A percentile compares a stretch with the other conserved stretches of the same genome.
These are phyloP conservation scores for Ajuga chamaepitys DNA, from an alignment of 257 asterid genomes.

Conservation along the genomic window DNA sequence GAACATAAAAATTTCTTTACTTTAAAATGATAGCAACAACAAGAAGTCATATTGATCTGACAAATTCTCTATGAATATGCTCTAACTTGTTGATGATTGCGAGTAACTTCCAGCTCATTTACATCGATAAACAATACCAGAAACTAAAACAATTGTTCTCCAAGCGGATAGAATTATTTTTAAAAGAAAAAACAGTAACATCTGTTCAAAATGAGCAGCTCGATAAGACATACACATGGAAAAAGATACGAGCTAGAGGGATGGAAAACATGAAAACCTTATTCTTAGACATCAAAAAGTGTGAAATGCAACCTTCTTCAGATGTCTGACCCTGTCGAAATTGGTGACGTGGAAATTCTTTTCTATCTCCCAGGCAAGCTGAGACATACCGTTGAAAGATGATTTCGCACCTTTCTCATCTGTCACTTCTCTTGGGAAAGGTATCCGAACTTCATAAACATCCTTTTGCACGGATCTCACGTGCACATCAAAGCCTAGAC, in stretches of 20 bases:
- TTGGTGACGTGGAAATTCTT: conserved; percentile 53
- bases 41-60: too few relatives aligned
- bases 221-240: background rate
- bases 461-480: conserved; percentile 49
- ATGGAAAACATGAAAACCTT: background rate
- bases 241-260: background rate
- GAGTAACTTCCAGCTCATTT: too few relatives aligned
- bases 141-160: conserved; percentile 1
- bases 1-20: too few relatives aligned
- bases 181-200: too few relatives aligned
- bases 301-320: conserved; percentile 47
- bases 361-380: conserved; percentile 95
- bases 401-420: conserved; percentile 97
- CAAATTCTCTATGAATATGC: too few relatives aligned
- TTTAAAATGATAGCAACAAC: too few relatives aligned
- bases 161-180: background rate
- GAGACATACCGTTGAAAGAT: conserved; percentile 92
- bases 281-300: background rate
- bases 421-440: conserved; percentile 82
- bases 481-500: conserved; percentile 78
- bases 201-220: background rate
- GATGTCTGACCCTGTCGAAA: conserved; percentile 56
- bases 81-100: too few relatives aligned
- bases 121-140: background rate
- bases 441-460: conserved; percentile 72